These are phyloP conservation scores for Lactuca sativa DNA, from an alignment of 129 eudicot genomes.

Conservation along the genomic window DNA sequence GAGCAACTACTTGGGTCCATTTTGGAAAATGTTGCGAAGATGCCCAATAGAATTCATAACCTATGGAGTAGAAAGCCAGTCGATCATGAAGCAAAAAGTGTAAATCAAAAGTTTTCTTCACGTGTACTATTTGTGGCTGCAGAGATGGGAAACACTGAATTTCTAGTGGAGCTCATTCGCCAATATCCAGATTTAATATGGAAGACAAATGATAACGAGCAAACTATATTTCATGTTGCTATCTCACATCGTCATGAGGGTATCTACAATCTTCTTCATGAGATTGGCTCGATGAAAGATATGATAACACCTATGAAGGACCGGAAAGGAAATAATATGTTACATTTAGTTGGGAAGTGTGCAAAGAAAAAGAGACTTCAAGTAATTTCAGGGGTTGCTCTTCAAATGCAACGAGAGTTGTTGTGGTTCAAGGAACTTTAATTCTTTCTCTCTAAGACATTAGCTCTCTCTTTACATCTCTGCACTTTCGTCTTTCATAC, in stretches of 20 bases:
- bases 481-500: neutral
- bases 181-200: constrained; percentile 31
- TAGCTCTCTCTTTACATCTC: neutral
- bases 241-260: constrained; percentile 27
- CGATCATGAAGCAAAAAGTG: neutral
- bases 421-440: constrained; percentile 38
- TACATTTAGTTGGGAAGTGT: constrained; percentile 33
- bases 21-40: neutral
- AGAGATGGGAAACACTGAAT: constrained; percentile 25
- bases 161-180: constrained; percentile 19
- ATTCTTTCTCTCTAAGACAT: neutral
- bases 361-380: constrained; percentile 25
- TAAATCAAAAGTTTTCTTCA: neutral
- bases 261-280: constrained; percentile 28
- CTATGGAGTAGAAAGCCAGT: neutral
- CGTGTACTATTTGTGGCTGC: constrained; percentile 29
- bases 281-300: constrained; percentile 26
- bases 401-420: constrained; percentile 38
- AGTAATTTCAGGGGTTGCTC: constrained; percentile 32
- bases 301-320: constrained; percentile 21
- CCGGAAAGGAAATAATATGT: constrained; percentile 13
- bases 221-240: constrained; percentile 33
- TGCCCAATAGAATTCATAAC: neutral
- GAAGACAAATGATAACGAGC: constrained; percentile 21
- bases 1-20: constrained; percentile 1